These are phyloP conservation scores for Litsea cubeba DNA, from an alignment of 164 flowering plant genomes.

Conservation along the genomic window DNA sequence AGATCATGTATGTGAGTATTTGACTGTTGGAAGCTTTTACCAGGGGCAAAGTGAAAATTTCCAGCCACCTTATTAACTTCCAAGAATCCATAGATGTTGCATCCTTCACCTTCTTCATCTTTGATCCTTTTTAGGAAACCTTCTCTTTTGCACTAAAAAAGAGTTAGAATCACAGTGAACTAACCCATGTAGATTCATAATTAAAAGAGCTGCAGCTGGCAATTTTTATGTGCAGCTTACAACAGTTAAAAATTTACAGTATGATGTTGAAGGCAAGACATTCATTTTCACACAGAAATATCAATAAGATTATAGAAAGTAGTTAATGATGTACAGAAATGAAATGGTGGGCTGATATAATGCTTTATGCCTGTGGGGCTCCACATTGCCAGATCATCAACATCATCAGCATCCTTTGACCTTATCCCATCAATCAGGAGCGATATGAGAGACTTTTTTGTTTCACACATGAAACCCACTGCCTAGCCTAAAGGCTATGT, in stretches of 20 bases:
- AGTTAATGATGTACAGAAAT: background rate
- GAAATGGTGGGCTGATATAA: background rate
- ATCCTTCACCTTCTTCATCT: constrained; percentile 82
- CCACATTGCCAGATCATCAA: background rate
- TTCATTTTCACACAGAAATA: background rate
- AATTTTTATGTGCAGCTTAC: background rate
- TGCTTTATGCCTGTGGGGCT: background rate
- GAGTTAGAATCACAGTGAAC: background rate
- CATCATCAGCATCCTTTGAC: background rate
- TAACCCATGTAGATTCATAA: background rate
- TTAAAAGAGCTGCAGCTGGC: background rate
- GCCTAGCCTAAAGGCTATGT: background rate
- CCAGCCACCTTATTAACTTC: constrained; percentile 81
- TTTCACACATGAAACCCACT: background rate
- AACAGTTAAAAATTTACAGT: background rate
- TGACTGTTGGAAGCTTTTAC: constrained; percentile 65
- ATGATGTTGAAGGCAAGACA: background rate
- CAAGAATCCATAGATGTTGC: constrained; percentile 63
- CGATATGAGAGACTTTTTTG: too few relatives aligned
- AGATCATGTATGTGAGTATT: constrained; percentile 41
- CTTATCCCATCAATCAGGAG: background rate
- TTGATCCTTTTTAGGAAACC: constrained; percentile 61
- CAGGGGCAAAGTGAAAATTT: constrained; percentile 65
- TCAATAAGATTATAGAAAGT: background rate
- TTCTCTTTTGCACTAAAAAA: constrained; percentile 63